Evolutionary conservation across 176 grass and related monocot genomes (phyloP).

Genomic region (Carex myosuroides): DNA sequence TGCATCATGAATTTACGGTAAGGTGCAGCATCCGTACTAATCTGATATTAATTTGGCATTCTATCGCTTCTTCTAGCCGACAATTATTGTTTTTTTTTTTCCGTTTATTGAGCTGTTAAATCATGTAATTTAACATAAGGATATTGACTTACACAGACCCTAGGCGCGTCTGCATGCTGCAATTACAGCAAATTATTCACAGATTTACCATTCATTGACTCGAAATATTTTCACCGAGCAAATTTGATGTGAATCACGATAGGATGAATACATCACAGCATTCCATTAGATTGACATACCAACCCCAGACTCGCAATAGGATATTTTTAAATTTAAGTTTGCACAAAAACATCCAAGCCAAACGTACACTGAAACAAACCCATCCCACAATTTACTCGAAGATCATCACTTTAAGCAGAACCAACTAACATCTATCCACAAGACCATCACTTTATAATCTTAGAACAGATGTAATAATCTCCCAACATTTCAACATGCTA

Average conservation of each 20-base stretch:
- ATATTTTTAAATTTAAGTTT: neutral
- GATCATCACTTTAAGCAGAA: neutral
- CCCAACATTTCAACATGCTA: neutral
- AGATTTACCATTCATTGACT: neutral
- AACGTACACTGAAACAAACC: neutral
- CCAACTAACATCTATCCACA: neutral
- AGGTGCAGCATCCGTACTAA: neutral
- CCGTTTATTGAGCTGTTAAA: no score
- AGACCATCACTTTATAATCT: neutral
- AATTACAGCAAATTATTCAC: neutral
- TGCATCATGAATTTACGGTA: no score
- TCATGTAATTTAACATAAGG: no score
- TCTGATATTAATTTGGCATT: neutral
- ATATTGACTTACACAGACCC: no score
- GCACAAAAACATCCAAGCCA: conserved; percentile 1
- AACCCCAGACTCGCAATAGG: neutral
- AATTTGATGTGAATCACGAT: neutral
- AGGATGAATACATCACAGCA: neutral
- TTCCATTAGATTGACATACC: neutral
- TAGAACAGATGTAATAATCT: neutral
- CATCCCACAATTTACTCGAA: neutral
- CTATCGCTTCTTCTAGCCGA: neutral
- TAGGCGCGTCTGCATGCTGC: neutral
- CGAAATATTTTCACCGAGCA: neutral
- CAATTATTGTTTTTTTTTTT: no score